Base-by-base conservation (phyloP, 2,329 filamentous ascomycete genomes). In the Lachnellula subtilissima region DNA sequence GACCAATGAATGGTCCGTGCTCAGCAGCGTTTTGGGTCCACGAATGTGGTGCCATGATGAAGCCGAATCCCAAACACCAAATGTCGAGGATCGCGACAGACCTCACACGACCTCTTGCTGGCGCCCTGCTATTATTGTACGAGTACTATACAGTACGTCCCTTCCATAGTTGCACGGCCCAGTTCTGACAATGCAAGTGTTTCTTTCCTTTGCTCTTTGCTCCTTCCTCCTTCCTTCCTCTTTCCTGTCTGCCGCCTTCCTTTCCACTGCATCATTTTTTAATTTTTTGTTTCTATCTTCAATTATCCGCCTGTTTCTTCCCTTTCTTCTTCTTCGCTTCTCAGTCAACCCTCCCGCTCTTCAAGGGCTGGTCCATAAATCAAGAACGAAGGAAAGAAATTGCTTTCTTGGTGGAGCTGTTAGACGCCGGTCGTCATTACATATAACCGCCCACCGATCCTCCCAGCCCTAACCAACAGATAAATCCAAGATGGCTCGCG, bases 401-500 rank as follows among this genome's bases (percentile, higher is more conserved):
- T 12, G 2, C n/a, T 23, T 45, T 45, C 42, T 14, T 55, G 48
- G 32, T 35, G 47, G 17, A 32, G 28, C 28, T 32, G 28, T 47
- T 61, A 64, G 67, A 66, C 67, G 67, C 67, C 61, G 67, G 67
- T 64, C 67, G 67, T 69, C 67, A 60, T 59, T 58, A 56, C 28
- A 50, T 39, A 55, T 37, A 39, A 42, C 17, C 37, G 32, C 39
- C 48, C 45, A 23, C 28, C 53, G 15, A 48, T 22, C 23, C 25
- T 36, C 7, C 43, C 23, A 48, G 40, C 36, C 23, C 47, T 14
- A 46, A 28, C 39, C 39, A 35, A 9, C 43, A 42, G 36, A 50
- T 22, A 12, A 45, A 50, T 48, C 39, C 54, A 53, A 60, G 61
- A 80, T 77, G 74, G 72, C 74, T 65, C 57, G 54, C 48, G 77